phyloP scores from a whole-genome alignment of 352 stramenopile genomes.

The Globisporangium cystogenes region DNA sequence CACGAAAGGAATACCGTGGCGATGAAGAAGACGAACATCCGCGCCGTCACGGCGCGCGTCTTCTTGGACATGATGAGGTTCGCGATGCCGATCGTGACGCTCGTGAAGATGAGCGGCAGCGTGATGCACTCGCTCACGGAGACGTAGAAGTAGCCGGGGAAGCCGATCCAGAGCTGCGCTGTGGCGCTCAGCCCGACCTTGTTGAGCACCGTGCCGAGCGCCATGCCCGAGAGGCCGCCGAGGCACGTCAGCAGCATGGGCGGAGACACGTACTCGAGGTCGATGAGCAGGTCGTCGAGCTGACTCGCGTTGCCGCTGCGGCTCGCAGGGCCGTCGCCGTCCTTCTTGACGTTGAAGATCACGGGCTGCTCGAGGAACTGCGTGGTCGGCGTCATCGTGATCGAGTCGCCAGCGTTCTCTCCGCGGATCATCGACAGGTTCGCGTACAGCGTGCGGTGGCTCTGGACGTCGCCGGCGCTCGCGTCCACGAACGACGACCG shows the following conservation, averaged over 20 bases:
- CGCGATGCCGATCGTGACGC: conserved; percentile 48
- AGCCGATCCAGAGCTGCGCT: conserved; percentile 33
- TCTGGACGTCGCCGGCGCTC: conserved; percentile 3
- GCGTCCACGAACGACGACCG: conserved; percentile 4
- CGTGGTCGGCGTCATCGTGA: conserved; percentile 52
- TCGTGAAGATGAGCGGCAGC: conserved; percentile 69
- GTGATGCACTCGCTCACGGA: conserved; percentile 42
- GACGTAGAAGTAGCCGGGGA: conserved; percentile 30
- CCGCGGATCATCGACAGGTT: conserved; percentile 7
- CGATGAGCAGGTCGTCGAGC: conserved; percentile 40
- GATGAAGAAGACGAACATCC: conserved; percentile 42
- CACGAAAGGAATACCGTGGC: conserved; percentile 33
- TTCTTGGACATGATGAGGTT: conserved; percentile 54
- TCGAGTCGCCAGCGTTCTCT: conserved; percentile 13
- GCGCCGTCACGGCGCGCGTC: conserved; percentile 34
- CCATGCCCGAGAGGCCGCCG: conserved; percentile 30
- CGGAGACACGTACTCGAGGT: conserved; percentile 44
- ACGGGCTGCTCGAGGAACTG: conserved; percentile 44
- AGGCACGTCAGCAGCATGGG: conserved; percentile 30
- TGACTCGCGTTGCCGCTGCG: conserved; percentile 2
- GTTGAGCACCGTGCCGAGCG: conserved; percentile 29
- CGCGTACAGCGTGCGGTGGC: conserved; percentile 5
- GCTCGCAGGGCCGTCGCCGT: conserved; percentile 9
- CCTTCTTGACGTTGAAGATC: conserved; percentile 38
- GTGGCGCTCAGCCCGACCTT: conserved; percentile 13